Evolutionary conservation across 2,329 filamentous ascomycete genomes (phyloP).

Genomic region (Pseudogymnoascus sp.): DNA sequence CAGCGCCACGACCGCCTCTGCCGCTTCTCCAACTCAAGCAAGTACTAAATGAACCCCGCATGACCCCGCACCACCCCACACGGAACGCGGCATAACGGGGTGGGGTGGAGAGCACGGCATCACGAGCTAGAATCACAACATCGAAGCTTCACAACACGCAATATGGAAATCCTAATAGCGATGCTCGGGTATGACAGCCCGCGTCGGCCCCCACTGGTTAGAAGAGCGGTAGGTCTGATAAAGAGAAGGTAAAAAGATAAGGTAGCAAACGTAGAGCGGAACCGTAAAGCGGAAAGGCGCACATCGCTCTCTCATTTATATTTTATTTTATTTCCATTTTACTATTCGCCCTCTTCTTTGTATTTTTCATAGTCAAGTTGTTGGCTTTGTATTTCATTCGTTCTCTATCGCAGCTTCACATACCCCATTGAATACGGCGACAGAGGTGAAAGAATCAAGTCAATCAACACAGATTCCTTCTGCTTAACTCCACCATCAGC

Average conservation of each 20-base stretch:
- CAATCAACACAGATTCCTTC: background rate
- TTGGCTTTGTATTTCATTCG: background rate
- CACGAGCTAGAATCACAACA: background rate
- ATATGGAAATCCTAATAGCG: background rate
- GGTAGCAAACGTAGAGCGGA: background rate
- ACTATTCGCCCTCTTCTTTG: background rate
- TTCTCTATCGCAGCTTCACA: background rate
- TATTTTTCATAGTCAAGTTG: background rate
- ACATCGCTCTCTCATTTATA: background rate
- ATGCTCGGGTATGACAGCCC: background rate
- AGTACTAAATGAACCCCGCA: background rate
- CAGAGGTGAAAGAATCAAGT: background rate
- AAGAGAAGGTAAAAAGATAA: background rate
- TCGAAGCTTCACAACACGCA: background rate
- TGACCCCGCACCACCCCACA: background rate
- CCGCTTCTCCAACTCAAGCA: background rate
- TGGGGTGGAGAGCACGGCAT: background rate
- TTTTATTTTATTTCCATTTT: background rate
- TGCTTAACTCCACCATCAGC: background rate
- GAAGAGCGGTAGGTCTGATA: background rate
- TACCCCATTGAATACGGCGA: background rate
- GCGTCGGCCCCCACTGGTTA: background rate
- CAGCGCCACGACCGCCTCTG: background rate
- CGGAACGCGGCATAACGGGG: background rate
- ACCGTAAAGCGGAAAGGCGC: background rate